These are phyloP conservation scores for Diddensiella caesifluorescens DNA, from an alignment of 805 yeast genomes.

Conservation along the genomic window DNA sequence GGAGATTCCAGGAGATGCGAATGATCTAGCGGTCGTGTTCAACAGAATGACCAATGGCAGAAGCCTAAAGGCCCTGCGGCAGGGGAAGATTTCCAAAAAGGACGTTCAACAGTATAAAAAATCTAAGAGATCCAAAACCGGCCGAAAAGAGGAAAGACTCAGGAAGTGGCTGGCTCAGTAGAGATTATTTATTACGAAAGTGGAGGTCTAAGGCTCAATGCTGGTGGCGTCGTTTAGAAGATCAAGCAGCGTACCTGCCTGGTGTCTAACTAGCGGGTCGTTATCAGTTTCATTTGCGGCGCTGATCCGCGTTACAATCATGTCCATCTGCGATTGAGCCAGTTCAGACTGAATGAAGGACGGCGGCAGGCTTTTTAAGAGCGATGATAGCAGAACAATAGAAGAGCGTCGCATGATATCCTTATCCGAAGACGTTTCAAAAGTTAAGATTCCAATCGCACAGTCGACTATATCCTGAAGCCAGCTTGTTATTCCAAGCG, in stretches of 20 bases:
- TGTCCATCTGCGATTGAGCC: slow-evolving; percentile 26
- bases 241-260: slow-evolving; percentile 20
- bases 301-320: slow-evolving; percentile 19
- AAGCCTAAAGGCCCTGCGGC: slow-evolving; percentile 22
- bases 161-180: slow-evolving; percentile 4
- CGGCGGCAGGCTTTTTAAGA: slow-evolving; percentile 26
- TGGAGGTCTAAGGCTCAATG: background rate
- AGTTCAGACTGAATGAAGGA: slow-evolving; percentile 27
- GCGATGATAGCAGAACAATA: slow-evolving; percentile 49
- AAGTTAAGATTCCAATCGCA: slow-evolving; percentile 64
- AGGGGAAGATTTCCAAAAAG: slow-evolving; percentile 18
- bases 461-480: slow-evolving; percentile 65
- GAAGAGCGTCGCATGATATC: slow-evolving; percentile 67
- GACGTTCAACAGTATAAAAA: slow-evolving; percentile 21
- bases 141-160: slow-evolving; percentile 20
- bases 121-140: slow-evolving; percentile 19
- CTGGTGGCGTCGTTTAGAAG: slow-evolving; percentile 3
- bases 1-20: no score
- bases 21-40: no score
- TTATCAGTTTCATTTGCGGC: slow-evolving; percentile 23
- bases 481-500: slow-evolving; percentile 44
- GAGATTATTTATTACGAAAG: background rate
- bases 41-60: slow-evolving; percentile 16
- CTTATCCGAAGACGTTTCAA: slow-evolving; percentile 47
- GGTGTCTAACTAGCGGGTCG: slow-evolving; percentile 32